Evolutionary conservation across 805 yeast genomes (phyloP).

Genomic region (Zygosaccharomyces lentus): DNA sequence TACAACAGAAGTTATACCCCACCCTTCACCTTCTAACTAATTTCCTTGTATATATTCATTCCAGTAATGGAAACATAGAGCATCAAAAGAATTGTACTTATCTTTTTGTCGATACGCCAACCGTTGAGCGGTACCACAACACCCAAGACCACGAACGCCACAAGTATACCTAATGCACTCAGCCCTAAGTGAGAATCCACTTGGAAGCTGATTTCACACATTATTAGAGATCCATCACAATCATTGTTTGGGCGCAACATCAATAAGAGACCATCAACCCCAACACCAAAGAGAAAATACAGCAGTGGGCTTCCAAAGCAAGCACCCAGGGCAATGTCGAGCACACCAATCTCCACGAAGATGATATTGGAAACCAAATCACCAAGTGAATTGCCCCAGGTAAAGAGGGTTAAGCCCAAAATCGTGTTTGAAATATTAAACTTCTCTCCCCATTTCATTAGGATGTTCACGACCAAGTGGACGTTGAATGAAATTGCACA

Average conservation of each 20-base stretch:
- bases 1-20: neutral
- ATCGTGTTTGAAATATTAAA: slow-evolving; percentile 68
- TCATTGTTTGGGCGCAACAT: slow-evolving; percentile 15
- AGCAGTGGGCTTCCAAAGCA: slow-evolving; percentile 92
- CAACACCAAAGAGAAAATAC: slow-evolving; percentile 74
- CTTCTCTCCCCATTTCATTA: slow-evolving; percentile 57
- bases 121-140: slow-evolving; percentile 42
- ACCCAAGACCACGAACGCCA: slow-evolving; percentile 38
- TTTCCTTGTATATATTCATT: slow-evolving; percentile 22
- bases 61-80: slow-evolving; percentile 20
- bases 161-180: slow-evolving; percentile 40
- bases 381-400: slow-evolving; percentile 89
- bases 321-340: slow-evolving; percentile 90
- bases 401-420: slow-evolving; percentile 82
- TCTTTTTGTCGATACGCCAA: slow-evolving; percentile 43
- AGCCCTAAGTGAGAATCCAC: slow-evolving; percentile 38
- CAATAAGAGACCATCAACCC: slow-evolving; percentile 61
- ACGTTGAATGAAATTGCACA: slow-evolving; percentile 53
- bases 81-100: slow-evolving; percentile 35
- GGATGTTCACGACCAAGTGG: slow-evolving; percentile 48
- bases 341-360: slow-evolving; percentile 74
- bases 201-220: slow-evolving; percentile 32
- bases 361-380: slow-evolving; percentile 82
- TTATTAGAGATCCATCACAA: slow-evolving; percentile 8
- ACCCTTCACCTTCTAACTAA: slow-evolving; percentile 1